Evolutionary conservation across 768 basidiomycete genomes (phyloP).

Genomic region (Melanogaster broomeanus): DNA sequence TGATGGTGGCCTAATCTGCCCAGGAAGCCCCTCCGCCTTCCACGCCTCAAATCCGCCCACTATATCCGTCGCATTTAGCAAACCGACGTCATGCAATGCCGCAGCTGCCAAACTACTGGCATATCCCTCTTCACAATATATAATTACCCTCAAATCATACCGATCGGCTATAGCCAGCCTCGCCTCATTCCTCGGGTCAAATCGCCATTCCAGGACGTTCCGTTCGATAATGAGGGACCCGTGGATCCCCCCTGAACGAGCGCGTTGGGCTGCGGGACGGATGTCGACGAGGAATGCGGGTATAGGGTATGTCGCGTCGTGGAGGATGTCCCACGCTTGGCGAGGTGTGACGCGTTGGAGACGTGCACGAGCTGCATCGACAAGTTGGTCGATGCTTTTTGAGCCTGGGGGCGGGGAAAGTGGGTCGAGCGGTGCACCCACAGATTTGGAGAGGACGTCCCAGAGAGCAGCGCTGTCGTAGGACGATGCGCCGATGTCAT

Average conservation of each 20-base stretch:
- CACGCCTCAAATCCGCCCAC: slow-evolving; percentile 75
- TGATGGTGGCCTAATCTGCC: slow-evolving; percentile 38
- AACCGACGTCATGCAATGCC: slow-evolving; percentile 66
- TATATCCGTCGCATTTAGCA: slow-evolving; percentile 76
- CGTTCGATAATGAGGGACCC: slow-evolving; percentile 76
- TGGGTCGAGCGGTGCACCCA: slow-evolving; percentile 60
- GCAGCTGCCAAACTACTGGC: slow-evolving; percentile 74
- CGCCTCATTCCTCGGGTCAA: slow-evolving; percentile 66
- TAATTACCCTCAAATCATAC: slow-evolving; percentile 72
- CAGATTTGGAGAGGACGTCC: slow-evolving; percentile 70
- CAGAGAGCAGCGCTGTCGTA: slow-evolving; percentile 69
- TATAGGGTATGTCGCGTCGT: slow-evolving; percentile 49
- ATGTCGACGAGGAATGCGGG: slow-evolving; percentile 81
- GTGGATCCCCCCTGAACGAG: slow-evolving; percentile 55
- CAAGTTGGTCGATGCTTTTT: slow-evolving; percentile 54
- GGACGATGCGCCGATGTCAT: slow-evolving; percentile 51
- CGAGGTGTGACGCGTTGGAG: slow-evolving; percentile 63
- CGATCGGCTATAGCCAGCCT: slow-evolving; percentile 68
- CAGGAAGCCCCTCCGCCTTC: slow-evolving; percentile 68
- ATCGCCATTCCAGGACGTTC: slow-evolving; percentile 77
- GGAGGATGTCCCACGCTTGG: slow-evolving; percentile 63
- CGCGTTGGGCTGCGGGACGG: slow-evolving; percentile 62
- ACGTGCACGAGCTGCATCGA: slow-evolving; percentile 58
- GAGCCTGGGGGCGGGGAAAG: slow-evolving; percentile 66
- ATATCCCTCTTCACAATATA: slow-evolving; percentile 76